A percentile compares a stretch with the other conserved stretches of the same genome.
Evolutionary conservation across 352 stramenopile genomes (phyloP).

Genomic region (Pythium plurisporium): DNA sequence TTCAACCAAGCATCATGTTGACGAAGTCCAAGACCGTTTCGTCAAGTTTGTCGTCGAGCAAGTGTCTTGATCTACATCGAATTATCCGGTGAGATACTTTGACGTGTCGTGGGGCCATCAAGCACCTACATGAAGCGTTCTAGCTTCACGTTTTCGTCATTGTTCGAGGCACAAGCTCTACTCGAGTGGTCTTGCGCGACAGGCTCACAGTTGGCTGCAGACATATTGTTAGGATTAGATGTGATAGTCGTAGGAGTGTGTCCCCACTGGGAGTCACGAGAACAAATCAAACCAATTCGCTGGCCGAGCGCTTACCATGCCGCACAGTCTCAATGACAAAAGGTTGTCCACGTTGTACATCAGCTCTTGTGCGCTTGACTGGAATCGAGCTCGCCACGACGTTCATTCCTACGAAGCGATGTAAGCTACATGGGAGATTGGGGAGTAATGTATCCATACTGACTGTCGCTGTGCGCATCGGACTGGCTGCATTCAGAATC

Average conservation of each 20-base stretch:
- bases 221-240: constrained; percentile 17
- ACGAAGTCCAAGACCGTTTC: constrained; percentile 14
- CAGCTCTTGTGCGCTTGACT: too few species aligned
- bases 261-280: background rate
- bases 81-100: background rate
- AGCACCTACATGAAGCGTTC: constrained; percentile 33
- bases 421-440: too few species aligned
- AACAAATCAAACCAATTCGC: background rate
- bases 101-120: background rate
- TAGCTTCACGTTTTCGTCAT: background rate
- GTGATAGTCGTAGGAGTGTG: constrained; percentile 15
- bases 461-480: background rate
- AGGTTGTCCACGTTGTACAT: too few species aligned
- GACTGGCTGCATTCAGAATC: constrained; percentile 10
- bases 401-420: too few species aligned
- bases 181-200: too few species aligned
- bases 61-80: constrained; percentile 15
- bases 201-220: background rate
- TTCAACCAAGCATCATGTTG: constrained; percentile 26
- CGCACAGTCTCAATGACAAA: too few species aligned
- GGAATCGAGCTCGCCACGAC: too few species aligned
- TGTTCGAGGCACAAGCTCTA: background rate
- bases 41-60: constrained; percentile 24
- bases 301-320: background rate
- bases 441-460: background rate